Evolutionary conservation across 805 yeast species (phyloP), one percentile per base, ranked within the genome.

Genomic region (Kodamaea nitidulidarum): DNA sequence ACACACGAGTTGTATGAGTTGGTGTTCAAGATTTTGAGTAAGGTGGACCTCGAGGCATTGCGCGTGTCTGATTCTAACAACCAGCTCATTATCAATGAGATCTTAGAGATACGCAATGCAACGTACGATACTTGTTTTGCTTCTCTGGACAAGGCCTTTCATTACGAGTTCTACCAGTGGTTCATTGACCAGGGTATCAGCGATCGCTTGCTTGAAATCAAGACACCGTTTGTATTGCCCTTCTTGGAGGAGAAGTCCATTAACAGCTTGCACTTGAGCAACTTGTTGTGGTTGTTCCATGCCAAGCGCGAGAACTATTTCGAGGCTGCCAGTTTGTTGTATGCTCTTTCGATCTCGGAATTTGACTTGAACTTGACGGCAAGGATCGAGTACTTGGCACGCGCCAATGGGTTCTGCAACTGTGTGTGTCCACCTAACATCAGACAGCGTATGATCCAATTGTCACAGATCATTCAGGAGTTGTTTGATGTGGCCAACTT

Each of bases 121-220:
- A 78, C 93, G 22, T 90, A 90, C 57, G 73, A 75, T 7, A 72
- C 82, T 12, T 86, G 93, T 40, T 79, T 88, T 51, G 75, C 76
- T 12, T 81, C 81, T 38, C 71, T 76, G 32, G 98, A 93, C 56
- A 85, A 82, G 52, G 59, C 80, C n/a, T 93, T 93, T 73, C 98
- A 93, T 48, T 88, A 81, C 61, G 85, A 86, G 47, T 76, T 93
- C 47, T 93, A 93, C 60, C 91, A 87, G 57, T 93, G 98, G 97
- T 81, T 88, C 50, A 81, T 88, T 24, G 63, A 71, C 32, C 86
- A 85, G 53, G 90, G 87, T 3, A 75, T 80, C 20, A 81, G 86
- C 44, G 93, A 84, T 40, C 77, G 85, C 45, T 65, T 93, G 32
- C 68, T 91, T 43, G 86, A 83, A 34, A 73, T 91, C 41, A 84